Percentiles rank a stretch among this genome's conserved stretches.
Evolutionary conservation across 2,329 filamentous ascomycete genomes (phyloP).

Genomic region (Mycosphaerella sp.): DNA sequence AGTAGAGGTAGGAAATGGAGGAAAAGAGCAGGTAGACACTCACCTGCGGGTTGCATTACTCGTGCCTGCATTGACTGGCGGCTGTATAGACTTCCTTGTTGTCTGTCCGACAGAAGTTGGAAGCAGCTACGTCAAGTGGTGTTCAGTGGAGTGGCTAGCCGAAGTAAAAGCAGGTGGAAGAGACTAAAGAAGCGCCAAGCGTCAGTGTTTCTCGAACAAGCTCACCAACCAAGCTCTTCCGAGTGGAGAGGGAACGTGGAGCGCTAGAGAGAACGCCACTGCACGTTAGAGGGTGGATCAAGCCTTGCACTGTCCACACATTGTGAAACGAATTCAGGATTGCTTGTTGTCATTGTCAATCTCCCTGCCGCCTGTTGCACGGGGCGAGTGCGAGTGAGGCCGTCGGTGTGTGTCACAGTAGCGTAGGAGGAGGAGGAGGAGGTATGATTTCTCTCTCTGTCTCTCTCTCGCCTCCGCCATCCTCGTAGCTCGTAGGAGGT

Average conservation of each 20-base stretch:
- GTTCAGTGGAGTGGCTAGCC: background rate
- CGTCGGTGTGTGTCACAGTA: background rate
- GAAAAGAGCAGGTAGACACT: background rate
- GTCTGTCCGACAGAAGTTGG: conserved; percentile 9
- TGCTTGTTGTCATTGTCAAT: too few species aligned
- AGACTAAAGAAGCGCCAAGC: background rate
- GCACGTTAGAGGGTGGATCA: too few species aligned
- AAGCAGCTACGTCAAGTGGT: conserved; percentile 12
- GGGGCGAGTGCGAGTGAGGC: background rate
- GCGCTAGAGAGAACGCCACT: too few species aligned
- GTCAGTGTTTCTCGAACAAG: conserved; percentile 2
- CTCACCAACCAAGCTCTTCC: background rate
- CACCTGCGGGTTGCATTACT: conserved; percentile 4
- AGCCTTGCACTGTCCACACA: too few species aligned
- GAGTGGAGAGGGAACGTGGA: too few species aligned
- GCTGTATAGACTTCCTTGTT: conserved; percentile 2
- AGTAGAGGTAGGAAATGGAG: background rate
- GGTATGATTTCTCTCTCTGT: too few species aligned
- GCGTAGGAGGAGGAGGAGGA: background rate
- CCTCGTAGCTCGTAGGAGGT: background rate
- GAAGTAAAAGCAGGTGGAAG: conserved; percentile 6
- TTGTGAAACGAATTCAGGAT: too few species aligned
- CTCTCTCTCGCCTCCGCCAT: background rate
- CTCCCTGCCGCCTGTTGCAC: too few species aligned
- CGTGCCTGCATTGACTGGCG: conserved; percentile 6